Evolutionary conservation across 768 basidiomycete species (phyloP).

Genomic region (Rhizopogon roseolus): DNA sequence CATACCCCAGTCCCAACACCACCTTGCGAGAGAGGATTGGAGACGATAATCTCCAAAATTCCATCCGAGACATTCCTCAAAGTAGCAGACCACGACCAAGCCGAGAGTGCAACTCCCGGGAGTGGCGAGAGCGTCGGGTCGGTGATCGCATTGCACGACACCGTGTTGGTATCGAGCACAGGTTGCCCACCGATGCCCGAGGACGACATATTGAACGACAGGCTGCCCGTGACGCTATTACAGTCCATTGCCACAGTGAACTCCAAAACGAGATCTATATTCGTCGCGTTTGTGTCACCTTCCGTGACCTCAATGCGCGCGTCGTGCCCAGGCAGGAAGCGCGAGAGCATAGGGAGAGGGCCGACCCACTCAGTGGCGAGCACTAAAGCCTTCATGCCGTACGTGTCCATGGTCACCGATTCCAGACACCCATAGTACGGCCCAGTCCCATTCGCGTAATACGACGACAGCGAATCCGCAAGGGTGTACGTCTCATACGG

Average conservation of each 20-base stretch:
- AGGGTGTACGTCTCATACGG: slow-evolving; percentile 82
- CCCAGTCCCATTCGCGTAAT: slow-evolving; percentile 48
- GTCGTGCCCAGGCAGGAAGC: slow-evolving; percentile 86
- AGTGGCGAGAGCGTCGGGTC: slow-evolving; percentile 47
- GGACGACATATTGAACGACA: slow-evolving; percentile 67
- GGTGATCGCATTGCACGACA: slow-evolving; percentile 43
- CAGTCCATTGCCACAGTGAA: slow-evolving; percentile 81
- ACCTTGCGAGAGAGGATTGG: slow-evolving; percentile 42
- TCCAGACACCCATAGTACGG: slow-evolving; percentile 76
- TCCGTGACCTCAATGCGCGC: slow-evolving; percentile 48
- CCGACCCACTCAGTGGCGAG: slow-evolving; percentile 61
- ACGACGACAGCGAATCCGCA: slow-evolving; percentile 59
- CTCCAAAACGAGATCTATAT: slow-evolving; percentile 66
- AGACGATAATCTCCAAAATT: slow-evolving; percentile 67
- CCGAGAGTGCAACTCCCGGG: slow-evolving; percentile 49
- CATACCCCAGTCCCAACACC: slow-evolving; percentile 51
- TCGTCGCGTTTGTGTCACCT: slow-evolving; percentile 45
- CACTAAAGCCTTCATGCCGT: slow-evolving; percentile 80
- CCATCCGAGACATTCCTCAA: slow-evolving; percentile 77
- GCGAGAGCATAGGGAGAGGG: slow-evolving; percentile 69
- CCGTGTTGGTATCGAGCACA: slow-evolving; percentile 38
- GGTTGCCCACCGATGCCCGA: slow-evolving; percentile 59
- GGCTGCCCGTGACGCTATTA: slow-evolving; percentile 51
- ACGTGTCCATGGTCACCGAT: slow-evolving; percentile 61
- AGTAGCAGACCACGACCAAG: slow-evolving; percentile 73